Conservation (phyloP, 2,329 filamentous ascomycete genomes). For the Aspergillus sp. region DNA sequence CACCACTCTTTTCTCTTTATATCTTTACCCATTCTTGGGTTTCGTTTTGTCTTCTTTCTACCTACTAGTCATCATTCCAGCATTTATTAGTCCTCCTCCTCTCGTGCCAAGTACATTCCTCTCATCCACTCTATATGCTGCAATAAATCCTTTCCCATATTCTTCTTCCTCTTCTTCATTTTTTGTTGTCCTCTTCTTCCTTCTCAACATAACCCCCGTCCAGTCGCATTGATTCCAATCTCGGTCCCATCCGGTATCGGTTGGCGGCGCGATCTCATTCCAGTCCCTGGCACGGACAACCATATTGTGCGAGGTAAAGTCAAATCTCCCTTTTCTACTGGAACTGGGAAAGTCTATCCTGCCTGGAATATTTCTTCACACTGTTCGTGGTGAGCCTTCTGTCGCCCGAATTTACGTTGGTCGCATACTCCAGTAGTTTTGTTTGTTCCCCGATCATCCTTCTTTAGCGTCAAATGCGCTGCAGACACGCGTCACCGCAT, state of each 20-base stretch:
- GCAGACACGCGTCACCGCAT: constrained; percentile 19
- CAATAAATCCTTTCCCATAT: too few relatives aligned
- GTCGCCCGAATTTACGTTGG: constrained; percentile 4
- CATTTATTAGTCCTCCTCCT: not conserved
- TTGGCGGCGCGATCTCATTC: too few relatives aligned
- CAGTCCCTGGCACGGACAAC: constrained; percentile 4
- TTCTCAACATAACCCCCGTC: too few relatives aligned
- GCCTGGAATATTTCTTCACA: not conserved
- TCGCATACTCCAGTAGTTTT: constrained; percentile 1
- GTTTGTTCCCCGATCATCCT: constrained; percentile 1
- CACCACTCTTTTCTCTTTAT: not conserved
- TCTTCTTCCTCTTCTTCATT: not conserved
- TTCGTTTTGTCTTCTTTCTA: not conserved
- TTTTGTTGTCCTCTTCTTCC: constrained; percentile 1
- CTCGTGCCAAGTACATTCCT: too few relatives aligned
- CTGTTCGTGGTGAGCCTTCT: not conserved
- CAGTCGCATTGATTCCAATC: too few relatives aligned
- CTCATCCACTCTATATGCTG: too few relatives aligned
- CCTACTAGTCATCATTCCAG: not conserved
- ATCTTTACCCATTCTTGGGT: not conserved
- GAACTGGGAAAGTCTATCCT: constrained; percentile 4
- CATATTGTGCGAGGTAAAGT: constrained; percentile 9
- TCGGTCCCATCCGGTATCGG: not conserved
- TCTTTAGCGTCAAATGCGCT: constrained; percentile 8
- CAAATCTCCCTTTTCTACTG: constrained; percentile 2